A percentile compares a stretch with the other conserved stretches of the same genome.
Conservation (phyloP, 176 grass and related monocot genomes). For the Oryza officinalis region DNA sequence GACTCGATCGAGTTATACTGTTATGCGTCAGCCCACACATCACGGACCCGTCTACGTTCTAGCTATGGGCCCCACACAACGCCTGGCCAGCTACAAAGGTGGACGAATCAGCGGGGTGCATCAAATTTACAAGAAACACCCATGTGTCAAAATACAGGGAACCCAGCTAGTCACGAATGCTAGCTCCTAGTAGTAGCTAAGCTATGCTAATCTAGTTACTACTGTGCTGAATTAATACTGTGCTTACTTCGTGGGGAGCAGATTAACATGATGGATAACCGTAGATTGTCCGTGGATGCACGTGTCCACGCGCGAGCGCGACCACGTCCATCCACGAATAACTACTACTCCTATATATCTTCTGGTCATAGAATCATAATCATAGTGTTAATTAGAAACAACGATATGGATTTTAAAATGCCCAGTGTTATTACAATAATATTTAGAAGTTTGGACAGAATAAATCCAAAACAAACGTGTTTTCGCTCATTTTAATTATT, state of each 20-base stretch:
- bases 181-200: neutral
- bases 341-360: neutral
- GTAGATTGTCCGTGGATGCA: neutral
- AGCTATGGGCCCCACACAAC: neutral
- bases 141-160: neutral
- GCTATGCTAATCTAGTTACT: neutral
- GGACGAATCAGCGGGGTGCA: neutral
- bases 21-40: constrained; percentile 30
- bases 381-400: no score
- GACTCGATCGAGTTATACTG: neutral
- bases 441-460: no score
- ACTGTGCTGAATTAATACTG: neutral
- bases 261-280: neutral
- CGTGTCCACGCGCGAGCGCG: neutral
- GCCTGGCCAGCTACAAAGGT: no score
- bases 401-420: no score
- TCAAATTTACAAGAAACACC: neutral
- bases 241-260: neutral
- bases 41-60: neutral
- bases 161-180: neutral
- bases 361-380: no score
- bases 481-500: neutral
- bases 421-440: no score
- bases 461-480: no score
- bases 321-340: neutral